A percentile compares a stretch with the other conserved stretches of the same genome.
phyloP scores from a whole-genome alignment of 371 early-diverging fungal species.

The Mortierella sp. region DNA sequence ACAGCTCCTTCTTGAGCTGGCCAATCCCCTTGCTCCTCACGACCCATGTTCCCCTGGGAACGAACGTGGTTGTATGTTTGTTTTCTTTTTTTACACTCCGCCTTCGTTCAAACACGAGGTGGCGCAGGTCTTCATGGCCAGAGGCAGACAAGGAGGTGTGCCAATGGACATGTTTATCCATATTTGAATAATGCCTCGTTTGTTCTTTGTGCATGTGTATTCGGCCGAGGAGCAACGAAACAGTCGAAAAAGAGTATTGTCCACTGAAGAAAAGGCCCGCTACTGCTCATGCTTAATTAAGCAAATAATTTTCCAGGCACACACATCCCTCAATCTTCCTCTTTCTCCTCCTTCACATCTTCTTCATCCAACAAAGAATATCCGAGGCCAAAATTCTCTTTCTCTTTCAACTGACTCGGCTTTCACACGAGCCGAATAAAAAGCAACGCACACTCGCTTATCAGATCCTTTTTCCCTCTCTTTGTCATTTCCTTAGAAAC shows the following conservation, averaged over 20 bases:
- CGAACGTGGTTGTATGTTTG: background rate
- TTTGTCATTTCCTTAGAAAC: background rate
- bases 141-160: background rate
- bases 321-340: too few species aligned
- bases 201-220: background rate
- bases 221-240: background rate
- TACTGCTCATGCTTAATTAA: too few species aligned
- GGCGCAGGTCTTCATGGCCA: background rate
- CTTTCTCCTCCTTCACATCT: background rate
- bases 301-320: too few species aligned
- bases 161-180: constrained; percentile 2
- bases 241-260: too few species aligned
- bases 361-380: background rate
- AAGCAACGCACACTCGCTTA: background rate
- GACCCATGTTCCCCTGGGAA: constrained; percentile 15
- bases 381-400: background rate
- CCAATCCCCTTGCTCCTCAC: background rate
- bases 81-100: background rate
- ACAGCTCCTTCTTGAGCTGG: background rate
- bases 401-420: background rate
- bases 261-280: too few species aligned
- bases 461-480: background rate
- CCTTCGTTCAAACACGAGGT: background rate
- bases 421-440: background rate
- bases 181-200: constrained; percentile 3